These are phyloP conservation scores for Graphium sp. DNA, from an alignment of 2,329 filamentous ascomycete genomes.

Conservation along the genomic window DNA sequence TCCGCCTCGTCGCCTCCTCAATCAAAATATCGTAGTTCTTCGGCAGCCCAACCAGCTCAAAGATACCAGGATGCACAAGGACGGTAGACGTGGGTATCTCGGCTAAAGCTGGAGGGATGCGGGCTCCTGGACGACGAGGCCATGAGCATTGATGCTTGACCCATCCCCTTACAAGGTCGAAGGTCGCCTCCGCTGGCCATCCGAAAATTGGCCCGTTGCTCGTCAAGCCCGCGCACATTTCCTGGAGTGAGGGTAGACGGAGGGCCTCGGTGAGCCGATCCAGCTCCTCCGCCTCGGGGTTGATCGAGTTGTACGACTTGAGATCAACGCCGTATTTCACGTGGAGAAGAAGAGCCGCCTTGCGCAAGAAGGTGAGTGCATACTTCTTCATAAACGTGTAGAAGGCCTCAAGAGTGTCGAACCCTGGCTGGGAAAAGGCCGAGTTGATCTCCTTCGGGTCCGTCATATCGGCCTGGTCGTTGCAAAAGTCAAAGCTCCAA, in stretches of 20 bases:
- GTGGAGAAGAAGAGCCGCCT: constrained; percentile 67
- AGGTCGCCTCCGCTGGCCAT: constrained; percentile 6
- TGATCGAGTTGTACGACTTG: constrained; percentile 46
- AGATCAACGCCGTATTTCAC: constrained; percentile 83
- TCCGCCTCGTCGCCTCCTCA: constrained; percentile 71
- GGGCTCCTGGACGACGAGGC: constrained; percentile 7
- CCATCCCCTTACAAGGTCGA: constrained; percentile 48
- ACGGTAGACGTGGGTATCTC: constrained; percentile 28
- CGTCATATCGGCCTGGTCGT: constrained; percentile 1
- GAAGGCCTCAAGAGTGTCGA: constrained; percentile 35
- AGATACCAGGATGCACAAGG: constrained; percentile 72
- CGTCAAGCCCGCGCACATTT: constrained; percentile 51
- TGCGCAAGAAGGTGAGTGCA: constrained; percentile 78
- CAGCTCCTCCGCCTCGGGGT: constrained; percentile 57
- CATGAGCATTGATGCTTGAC: constrained; percentile 43
- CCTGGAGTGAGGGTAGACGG: constrained; percentile 59
- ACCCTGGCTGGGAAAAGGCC: constrained; percentile 36
- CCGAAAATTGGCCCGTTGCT: constrained; percentile 16
- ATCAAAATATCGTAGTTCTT: constrained; percentile 86
- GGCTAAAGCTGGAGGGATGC: not conserved
- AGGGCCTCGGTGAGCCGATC: constrained; percentile 64
- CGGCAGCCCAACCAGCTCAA: constrained; percentile 82
- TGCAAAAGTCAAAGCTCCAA: constrained; percentile 18
- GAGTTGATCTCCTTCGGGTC: constrained; percentile 13
- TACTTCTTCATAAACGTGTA: constrained; percentile 59